These are phyloP conservation scores for Platanthera guangdongensis DNA, from an alignment of 106 monocot genomes.

Conservation along the genomic window DNA sequence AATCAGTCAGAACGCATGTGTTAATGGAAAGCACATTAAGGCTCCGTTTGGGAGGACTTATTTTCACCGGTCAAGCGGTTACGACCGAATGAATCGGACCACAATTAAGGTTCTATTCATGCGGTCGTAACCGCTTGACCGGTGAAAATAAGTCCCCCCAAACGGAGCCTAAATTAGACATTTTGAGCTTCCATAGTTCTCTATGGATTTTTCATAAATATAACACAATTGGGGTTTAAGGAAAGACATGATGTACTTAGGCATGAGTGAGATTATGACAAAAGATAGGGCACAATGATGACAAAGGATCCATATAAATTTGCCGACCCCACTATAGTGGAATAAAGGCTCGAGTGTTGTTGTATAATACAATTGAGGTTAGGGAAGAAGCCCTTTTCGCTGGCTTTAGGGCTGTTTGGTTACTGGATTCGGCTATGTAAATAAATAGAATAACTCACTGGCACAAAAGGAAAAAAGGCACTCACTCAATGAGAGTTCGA, in stretches of 20 bases:
- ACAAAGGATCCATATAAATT: too few relatives aligned
- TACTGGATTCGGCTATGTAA: background rate
- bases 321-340: too few relatives aligned
- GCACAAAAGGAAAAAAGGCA: slow-evolving; percentile 12
- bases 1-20: background rate
- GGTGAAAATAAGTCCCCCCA: too few relatives aligned
- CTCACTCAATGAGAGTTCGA: slow-evolving; percentile 75
- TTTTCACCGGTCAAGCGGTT: too few relatives aligned
- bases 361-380: background rate
- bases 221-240: background rate
- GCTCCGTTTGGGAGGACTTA: too few relatives aligned
- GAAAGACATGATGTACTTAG: too few relatives aligned
- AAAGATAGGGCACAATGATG: too few relatives aligned
- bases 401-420: background rate
- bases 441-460: background rate
- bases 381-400: background rate
- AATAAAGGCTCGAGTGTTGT: too few relatives aligned
- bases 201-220: background rate
- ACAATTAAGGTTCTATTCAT: too few relatives aligned
- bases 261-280: too few relatives aligned
- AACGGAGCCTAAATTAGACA: background rate
- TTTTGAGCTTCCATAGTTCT: background rate
- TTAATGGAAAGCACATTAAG: background rate
- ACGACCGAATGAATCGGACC: too few relatives aligned
- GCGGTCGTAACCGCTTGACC: too few relatives aligned